Conservation (phyloP, 768 basidiomycete species). For the Thelephora aurantiotincta region DNA sequence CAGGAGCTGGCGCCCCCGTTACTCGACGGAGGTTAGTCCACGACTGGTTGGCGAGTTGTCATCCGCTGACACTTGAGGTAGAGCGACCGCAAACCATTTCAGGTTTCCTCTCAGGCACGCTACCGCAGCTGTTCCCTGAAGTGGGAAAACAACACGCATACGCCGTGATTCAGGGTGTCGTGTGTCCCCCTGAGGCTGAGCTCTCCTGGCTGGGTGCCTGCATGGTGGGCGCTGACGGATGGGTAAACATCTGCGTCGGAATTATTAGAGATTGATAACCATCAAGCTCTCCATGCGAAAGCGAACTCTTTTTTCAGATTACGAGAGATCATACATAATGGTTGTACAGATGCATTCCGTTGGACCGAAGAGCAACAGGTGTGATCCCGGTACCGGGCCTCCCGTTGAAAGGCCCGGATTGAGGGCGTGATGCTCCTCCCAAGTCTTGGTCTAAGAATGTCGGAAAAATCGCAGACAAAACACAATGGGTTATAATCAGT, state of each 20-base stretch:
- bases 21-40: conserved; percentile 54
- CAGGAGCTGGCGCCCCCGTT: conserved; percentile 82
- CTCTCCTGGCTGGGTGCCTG: conserved; percentile 92
- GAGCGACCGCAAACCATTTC: conserved; percentile 46
- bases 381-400: no score
- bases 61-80: not conserved
- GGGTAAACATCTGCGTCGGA: conserved; percentile 83
- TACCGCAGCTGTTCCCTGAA: conserved; percentile 66
- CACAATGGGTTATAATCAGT: no score
- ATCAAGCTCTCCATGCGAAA: not conserved
- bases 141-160: conserved; percentile 43
- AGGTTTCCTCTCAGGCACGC: conserved; percentile 50
- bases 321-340: not conserved
- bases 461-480: no score
- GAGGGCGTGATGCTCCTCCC: no score
- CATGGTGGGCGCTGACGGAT: conserved; percentile 87
- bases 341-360: no score
- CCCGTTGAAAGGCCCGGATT: no score
- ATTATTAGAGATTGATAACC: conserved; percentile 11
- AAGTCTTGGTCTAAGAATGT: conserved; percentile 36
- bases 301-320: not conserved
- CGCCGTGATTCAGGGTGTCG: conserved; percentile 75
- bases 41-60: not conserved
- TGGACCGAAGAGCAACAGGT: no score
- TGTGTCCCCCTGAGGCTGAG: conserved; percentile 73